Base-by-base conservation (phyloP, 495 filamentous ascomycete genomes). In the Xylaria venustula region DNA sequence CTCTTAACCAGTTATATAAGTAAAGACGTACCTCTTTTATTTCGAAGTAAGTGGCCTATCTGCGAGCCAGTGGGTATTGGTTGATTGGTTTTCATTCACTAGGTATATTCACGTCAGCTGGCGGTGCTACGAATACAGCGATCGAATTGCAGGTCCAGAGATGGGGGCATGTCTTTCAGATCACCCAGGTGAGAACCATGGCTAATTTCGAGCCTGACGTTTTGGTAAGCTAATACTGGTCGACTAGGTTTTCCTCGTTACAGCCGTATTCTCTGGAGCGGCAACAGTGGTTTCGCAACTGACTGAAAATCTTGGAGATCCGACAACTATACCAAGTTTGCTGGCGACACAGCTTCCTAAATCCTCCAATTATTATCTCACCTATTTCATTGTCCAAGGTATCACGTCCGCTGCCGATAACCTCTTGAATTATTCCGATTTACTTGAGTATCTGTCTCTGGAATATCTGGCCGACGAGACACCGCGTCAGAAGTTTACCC, bases 341-440 rank as follows among this genome's bases (percentile, higher is more conserved):
- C 81, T 97, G 14, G 88, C 93, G 0, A 67, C 79, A 42, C 88
- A 90, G 56, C 75, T 96, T 3, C 92, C 92, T 2, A 85, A 81
- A 57, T 90, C 92, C 0, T 90, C 90, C 59, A 96, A 92, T 71
- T 96, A 96, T 71, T 97, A 94, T 73, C 83, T 96, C 45, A 89
- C 89, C 0, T 97, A 93, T 72, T 91, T 97, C 67, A 81, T 96
- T 55, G 76, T 97, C 14, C 91, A 95, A 68, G 92, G 91, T 30
- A 78, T 94, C 23, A 87, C 87, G 7, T 85, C 90, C 54, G 88
- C 87, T 49, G 76, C 90, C 7, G 75, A 90, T 46, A 87, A 89
- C 59, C 75, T 80, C 12, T 65, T 73, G 14, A 77, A 79, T 41
- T 70, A 75, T 22, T 67, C 77, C 30, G 45, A 62, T 23, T 51